Evolutionary conservation across 306 rosid genomes (phyloP).

Genomic region (Ziziphus jujuba): DNA sequence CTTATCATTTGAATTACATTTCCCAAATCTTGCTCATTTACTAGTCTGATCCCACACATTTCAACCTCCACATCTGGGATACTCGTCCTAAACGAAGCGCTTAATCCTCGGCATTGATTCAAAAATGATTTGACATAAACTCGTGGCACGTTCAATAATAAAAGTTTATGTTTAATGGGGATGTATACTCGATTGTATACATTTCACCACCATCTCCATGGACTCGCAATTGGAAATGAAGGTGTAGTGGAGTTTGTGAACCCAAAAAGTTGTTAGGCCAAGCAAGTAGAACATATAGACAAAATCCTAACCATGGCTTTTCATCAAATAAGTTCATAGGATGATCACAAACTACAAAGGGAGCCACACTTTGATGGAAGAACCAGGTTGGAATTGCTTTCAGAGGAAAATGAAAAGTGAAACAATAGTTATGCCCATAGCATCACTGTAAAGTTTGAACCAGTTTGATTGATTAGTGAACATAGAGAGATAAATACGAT

Average conservation of each 20-base stretch:
- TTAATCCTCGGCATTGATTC: conserved; percentile 14
- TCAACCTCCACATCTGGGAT: conserved; percentile 9
- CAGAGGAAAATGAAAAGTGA: background rate
- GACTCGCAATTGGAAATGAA: background rate
- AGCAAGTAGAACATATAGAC: background rate
- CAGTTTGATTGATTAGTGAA: too few relatives aligned
- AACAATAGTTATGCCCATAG: background rate
- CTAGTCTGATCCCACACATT: conserved; percentile 21
- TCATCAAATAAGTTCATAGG: background rate
- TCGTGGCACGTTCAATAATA: conserved; percentile 14
- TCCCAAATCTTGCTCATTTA: background rate
- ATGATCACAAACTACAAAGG: background rate
- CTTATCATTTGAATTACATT: too few relatives aligned
- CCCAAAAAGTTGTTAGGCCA: background rate
- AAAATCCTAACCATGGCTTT: conserved; percentile 4
- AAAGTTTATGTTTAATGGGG: background rate
- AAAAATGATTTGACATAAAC: background rate
- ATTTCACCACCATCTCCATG: too few relatives aligned
- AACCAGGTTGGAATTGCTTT: background rate
- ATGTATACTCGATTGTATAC: background rate
- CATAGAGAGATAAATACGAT: too few relatives aligned
- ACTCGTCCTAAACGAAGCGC: background rate
- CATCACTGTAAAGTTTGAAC: background rate
- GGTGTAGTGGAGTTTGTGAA: background rate
- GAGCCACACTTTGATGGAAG: background rate